Evolutionary conservation across 768 basidiomycete species (phyloP), one percentile per base, ranked within the genome.

Genomic region (Trametes villosa): DNA sequence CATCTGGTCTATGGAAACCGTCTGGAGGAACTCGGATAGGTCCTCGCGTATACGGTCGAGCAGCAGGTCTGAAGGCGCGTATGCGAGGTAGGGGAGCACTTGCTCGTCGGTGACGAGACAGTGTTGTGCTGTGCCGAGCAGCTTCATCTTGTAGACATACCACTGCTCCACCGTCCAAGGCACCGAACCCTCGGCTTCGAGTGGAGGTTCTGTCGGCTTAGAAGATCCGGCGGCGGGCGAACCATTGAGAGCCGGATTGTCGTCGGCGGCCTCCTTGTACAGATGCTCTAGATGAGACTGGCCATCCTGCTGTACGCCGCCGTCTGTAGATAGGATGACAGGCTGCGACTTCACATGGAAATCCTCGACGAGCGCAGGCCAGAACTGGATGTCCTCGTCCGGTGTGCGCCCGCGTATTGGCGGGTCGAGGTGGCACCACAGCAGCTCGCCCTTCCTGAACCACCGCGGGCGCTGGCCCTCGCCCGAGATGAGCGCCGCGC

Each of bases 31-130:
- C 11, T 61, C 42, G 0, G 45, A 41, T 15, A 71, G 65, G 17
- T 61, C 57, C 11, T 57, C 59, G 11, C 55, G 62, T 3, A 68
- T 36, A 17, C 44, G 77, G 3, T 74, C 66, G 17, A 91, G 77
- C 34, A 91, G 77, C 0, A 78, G 78, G 6, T 78, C 71, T 1
- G 84, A 72, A 8, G 86, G 86, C 5, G 79, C 75, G 61, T 90
- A 81, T 2, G 88, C 86, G 67, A 88, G 88, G 67, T 93, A 93
- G 27, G 92, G 92, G 5, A 94, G 78, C 4, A 92, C 81, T 54
- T 81, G 78, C 17, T 79, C 75, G 62, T 88, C 90, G 7, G 77
- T 74, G 34, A 86, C 73, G 60, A 78, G 70, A 54, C 79, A 77
- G 9, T 79, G 74, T 55, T 78, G 78, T 2, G 79, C 77, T 33